Conservation (phyloP, 805 yeast species). For the Spathaspora hagerdaliae region DNA sequence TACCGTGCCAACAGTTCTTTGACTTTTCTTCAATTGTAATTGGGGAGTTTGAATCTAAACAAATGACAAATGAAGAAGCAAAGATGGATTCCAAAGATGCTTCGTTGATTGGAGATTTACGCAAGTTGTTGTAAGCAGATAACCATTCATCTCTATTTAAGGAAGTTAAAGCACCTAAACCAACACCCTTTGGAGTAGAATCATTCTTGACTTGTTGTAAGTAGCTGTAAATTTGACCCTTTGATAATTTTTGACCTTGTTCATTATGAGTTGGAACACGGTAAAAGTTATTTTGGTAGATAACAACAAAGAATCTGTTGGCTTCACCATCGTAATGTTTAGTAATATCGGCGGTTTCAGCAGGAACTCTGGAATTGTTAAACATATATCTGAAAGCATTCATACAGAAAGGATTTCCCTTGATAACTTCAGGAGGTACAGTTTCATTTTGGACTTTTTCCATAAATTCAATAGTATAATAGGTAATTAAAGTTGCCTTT, state of each 20-base stretch:
- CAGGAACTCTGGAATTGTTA: slow-evolving; percentile 83
- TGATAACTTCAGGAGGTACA: slow-evolving; percentile 75
- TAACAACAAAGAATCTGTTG: slow-evolving; percentile 68
- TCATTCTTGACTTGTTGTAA: slow-evolving; percentile 47
- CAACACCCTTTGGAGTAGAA: slow-evolving; percentile 40
- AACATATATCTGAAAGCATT: slow-evolving; percentile 88
- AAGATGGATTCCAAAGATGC: slow-evolving; percentile 64
- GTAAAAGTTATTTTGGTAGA: slow-evolving; percentile 75
- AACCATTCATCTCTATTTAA: slow-evolving; percentile 84
- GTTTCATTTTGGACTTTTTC: slow-evolving; percentile 63
- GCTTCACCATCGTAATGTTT: slow-evolving; percentile 43
- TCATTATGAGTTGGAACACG: slow-evolving; percentile 58
- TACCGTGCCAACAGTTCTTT: slow-evolving; percentile 90
- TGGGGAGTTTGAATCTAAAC: slow-evolving; percentile 73
- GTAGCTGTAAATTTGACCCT: slow-evolving; percentile 52
- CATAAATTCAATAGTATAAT: slow-evolving; percentile 66
- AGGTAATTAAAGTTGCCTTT: slow-evolving; percentile 74
- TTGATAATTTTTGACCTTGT: slow-evolving; percentile 41
- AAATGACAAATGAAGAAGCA: slow-evolving; percentile 73
- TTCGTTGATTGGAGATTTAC: slow-evolving; percentile 56
- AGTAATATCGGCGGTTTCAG: slow-evolving; percentile 57
- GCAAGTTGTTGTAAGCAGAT: slow-evolving; percentile 52
- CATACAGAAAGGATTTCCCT: slow-evolving; percentile 88
- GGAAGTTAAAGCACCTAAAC: slow-evolving; percentile 77
- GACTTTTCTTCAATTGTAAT: slow-evolving; percentile 80